Base-by-base conservation (phyloP, 2,329 filamentous ascomycete species). In the Cryphonectria japonica region DNA sequence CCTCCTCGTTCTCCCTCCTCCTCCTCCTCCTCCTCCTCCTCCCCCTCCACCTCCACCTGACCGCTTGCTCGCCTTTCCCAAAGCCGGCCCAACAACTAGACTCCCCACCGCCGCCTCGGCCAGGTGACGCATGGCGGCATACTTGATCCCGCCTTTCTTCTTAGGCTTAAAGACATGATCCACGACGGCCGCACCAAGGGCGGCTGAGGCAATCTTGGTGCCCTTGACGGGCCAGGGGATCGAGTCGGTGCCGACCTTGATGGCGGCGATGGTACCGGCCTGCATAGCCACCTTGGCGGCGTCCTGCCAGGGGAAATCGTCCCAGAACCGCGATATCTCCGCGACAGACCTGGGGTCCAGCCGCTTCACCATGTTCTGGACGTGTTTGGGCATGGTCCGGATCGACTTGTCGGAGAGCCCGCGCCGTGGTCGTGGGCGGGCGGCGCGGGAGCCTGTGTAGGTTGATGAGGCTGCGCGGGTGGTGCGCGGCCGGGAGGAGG, bases 161-260 rank as follows among this genome's bases (percentile, higher is more conserved):
- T 74, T 64, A 3, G 76, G 76, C 34, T 74, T 72, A 43, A 78
- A 73, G 64, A 76, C 74, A 5, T 76, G 75, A 63, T 78, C 77
- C 19, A 78, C 76, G n/a, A 78, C 67, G 4, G 77, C 77, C 0
- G 76, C 74, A 0, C 76, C 76, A 14, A 78, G 73, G 6, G 76
- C 76, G 0, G 76, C 77, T 50, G 76, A 76, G 11, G 74, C 77
- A 34, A 78, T 74, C 19, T 74, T 75, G 22, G 73, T 66, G 9
- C 75, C 76, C 65, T 77, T 77, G 65, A 73, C 76, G 69, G 22
- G 32, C 77, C 76, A 77, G 5, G 68, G 64, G 39, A 76, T 76
- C 1, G 75, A 74, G 22, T 68, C 67, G 14, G 70, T 66, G 54
- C 75, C 69, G 32, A 67, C 73, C 41, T 69, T 73, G 19, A 78